Evolutionary conservation across 78 protist species (phyloP).

Genomic region (Polysphondylium violaceum): DNA sequence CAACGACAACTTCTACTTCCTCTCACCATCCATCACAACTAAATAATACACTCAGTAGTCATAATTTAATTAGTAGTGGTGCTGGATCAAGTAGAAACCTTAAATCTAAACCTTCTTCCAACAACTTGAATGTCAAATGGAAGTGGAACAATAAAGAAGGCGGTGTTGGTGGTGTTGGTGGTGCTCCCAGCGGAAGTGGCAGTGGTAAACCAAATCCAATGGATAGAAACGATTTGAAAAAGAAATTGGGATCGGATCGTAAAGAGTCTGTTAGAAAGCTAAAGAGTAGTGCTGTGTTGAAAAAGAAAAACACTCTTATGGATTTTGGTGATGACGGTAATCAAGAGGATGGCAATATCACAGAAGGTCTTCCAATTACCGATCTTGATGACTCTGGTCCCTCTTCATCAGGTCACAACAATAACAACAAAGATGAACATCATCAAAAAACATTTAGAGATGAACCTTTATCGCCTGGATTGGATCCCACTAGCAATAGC

Average conservation of each 20-base stretch:
- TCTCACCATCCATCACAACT: background rate
- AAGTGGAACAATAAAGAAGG: background rate
- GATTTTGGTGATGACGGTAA: slow-evolving; percentile 39
- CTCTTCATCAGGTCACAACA: background rate
- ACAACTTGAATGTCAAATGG: slow-evolving; percentile 38
- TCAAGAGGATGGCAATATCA: slow-evolving; percentile 8
- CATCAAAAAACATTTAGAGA: background rate
- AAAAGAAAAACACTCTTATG: slow-evolving; percentile 61
- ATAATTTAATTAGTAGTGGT: slow-evolving; percentile 4
- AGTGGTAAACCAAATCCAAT: background rate
- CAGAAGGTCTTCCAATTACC: slow-evolving; percentile 51
- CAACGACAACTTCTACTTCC: background rate
- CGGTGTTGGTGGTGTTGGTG: background rate
- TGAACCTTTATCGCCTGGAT: slow-evolving; percentile 1
- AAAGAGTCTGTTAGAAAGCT: slow-evolving; percentile 58
- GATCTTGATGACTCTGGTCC: background rate
- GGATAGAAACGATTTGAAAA: slow-evolving; percentile 7
- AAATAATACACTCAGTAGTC: background rate
- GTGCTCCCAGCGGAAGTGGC: too few species aligned
- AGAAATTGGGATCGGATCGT: slow-evolving; percentile 37
- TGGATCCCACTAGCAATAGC: background rate
- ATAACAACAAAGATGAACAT: background rate
- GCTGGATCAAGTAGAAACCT: slow-evolving; percentile 19
- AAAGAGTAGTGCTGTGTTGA: slow-evolving; percentile 44
- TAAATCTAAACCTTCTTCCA: slow-evolving; percentile 30